phyloP scores from a whole-genome alignment of 352 stramenopile genomes.

The Pythium rhizo-oryzae region DNA sequence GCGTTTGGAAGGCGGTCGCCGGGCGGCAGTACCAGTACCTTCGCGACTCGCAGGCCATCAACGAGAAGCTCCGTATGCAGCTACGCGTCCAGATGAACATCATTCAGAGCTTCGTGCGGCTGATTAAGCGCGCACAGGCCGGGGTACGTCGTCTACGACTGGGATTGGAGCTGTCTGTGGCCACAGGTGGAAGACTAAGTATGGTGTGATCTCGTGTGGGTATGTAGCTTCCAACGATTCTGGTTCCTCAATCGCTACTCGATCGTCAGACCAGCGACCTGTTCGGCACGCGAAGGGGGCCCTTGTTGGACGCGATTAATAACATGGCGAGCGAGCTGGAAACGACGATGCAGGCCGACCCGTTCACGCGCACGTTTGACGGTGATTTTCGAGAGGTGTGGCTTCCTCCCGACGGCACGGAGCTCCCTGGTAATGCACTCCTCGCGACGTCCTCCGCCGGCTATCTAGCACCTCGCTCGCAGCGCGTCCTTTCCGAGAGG shows the following conservation, averaged over 20 bases:
- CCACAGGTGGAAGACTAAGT: too few relatives aligned
- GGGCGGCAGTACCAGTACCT: conserved; percentile 19
- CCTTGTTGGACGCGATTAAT: neutral
- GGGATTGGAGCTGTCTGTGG: neutral
- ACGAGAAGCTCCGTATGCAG: conserved; percentile 11
- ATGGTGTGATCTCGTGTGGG: neutral
- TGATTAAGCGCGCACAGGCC: conserved; percentile 3
- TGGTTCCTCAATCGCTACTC: neutral
- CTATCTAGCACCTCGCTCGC: conserved; percentile 3
- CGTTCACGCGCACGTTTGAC: neutral
- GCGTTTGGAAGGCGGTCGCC: conserved; percentile 5
- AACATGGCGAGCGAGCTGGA: neutral
- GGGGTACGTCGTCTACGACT: conserved; percentile 1
- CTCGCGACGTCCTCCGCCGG: conserved; percentile 1
- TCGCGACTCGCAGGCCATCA: conserved; percentile 7
- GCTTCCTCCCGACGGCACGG: neutral
- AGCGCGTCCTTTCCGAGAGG: neutral
- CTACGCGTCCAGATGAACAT: conserved; percentile 6
- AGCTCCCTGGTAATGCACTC: neutral
- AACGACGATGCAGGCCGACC: neutral
- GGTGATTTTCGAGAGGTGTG: conserved; percentile 8
- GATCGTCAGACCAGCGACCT: neutral
- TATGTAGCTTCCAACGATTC: neutral
- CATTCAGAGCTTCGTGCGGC: conserved; percentile 7
- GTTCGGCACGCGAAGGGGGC: neutral